phyloP scores from a whole-genome alignment of 176 grass and related monocot species.

The Oryza punctata region DNA sequence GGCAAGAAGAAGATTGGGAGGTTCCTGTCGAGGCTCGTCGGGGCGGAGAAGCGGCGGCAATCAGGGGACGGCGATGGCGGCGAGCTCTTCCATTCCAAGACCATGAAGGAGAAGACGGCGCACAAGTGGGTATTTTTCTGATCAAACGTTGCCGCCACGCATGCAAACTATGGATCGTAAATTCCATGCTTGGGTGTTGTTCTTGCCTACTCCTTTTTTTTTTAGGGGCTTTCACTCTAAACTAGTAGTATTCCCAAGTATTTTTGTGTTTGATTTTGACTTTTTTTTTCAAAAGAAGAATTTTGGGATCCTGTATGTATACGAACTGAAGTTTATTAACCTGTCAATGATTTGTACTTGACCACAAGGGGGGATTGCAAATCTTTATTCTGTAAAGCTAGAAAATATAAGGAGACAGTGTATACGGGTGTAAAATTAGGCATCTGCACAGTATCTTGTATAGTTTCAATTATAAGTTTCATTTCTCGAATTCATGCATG shows the following conservation, averaged over 20 bases:
- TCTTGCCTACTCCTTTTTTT: background rate
- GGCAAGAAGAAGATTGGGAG: constrained; percentile 80
- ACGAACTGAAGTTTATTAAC: constrained; percentile 24
- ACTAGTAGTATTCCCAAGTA: constrained; percentile 1
- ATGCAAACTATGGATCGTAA: background rate
- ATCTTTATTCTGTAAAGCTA: constrained; percentile 15
- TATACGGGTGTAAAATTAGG: constrained; percentile 1
- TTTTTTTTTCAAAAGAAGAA: background rate
- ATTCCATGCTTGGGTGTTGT: background rate
- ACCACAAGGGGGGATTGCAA: background rate
- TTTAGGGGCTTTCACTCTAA: background rate
- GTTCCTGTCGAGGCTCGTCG: constrained; percentile 78
- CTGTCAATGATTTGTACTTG: constrained; percentile 19
- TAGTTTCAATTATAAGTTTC: background rate
- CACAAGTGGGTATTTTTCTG: constrained; percentile 83
- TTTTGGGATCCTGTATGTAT: constrained; percentile 13
- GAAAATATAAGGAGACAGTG: background rate
- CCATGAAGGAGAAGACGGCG: constrained; percentile 80
- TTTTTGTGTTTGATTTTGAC: constrained; percentile 40
- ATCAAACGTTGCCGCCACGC: constrained; percentile 3
- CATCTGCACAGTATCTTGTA: background rate
- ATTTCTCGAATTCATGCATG: background rate
- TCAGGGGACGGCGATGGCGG: constrained; percentile 37
- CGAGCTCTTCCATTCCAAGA: constrained; percentile 71
- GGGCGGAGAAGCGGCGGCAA: constrained; percentile 50